A percentile compares a stretch with the other conserved stretches of the same genome.
Conservation (phyloP, 2,329 filamentous ascomycete genomes). For the Aspergillus pseudoterreus region DNA sequence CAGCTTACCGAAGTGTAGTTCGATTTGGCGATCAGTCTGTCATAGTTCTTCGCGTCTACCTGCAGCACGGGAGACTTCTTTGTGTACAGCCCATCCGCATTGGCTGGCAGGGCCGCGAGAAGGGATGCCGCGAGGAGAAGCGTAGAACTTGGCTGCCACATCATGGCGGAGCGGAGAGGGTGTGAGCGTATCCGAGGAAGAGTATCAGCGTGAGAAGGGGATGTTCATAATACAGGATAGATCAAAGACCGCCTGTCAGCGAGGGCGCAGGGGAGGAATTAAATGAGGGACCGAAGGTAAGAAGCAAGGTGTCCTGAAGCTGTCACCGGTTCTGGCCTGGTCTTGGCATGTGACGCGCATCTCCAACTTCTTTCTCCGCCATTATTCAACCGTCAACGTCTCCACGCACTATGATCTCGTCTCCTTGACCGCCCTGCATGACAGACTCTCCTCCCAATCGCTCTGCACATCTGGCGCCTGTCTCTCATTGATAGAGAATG, state of each 20-base stretch:
- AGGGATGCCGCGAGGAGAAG: slow-evolving; percentile 56
- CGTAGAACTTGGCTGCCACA: slow-evolving; percentile 39
- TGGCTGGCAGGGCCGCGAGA: slow-evolving; percentile 62
- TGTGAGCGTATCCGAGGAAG: neutral
- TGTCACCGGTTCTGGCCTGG: neutral
- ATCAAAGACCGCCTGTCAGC: slow-evolving; percentile 1
- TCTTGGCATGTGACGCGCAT: slow-evolving; percentile 32
- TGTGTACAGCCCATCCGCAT: slow-evolving; percentile 71
- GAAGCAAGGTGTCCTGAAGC: slow-evolving; percentile 40
- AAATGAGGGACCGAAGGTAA: slow-evolving; percentile 5
- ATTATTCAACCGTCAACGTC: neutral
- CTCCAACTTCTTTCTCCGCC: slow-evolving; percentile 7
- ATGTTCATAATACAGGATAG: neutral
- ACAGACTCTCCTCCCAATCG: neutral
- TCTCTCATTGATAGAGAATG: too few species aligned
- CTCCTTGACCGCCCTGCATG: neutral
- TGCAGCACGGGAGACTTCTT: slow-evolving; percentile 86
- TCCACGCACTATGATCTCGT: slow-evolving; percentile 3
- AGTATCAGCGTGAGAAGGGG: neutral
- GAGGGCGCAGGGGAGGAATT: slow-evolving; percentile 6
- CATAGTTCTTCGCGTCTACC: slow-evolving; percentile 73
- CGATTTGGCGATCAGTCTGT: slow-evolving; percentile 77
- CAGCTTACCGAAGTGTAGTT: slow-evolving; percentile 83
- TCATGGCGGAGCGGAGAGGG: slow-evolving; percentile 15
- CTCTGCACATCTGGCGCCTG: too few species aligned